Conservation (phyloP, 371 early-diverging fungal species). For the Apophysomyces variabilis region DNA sequence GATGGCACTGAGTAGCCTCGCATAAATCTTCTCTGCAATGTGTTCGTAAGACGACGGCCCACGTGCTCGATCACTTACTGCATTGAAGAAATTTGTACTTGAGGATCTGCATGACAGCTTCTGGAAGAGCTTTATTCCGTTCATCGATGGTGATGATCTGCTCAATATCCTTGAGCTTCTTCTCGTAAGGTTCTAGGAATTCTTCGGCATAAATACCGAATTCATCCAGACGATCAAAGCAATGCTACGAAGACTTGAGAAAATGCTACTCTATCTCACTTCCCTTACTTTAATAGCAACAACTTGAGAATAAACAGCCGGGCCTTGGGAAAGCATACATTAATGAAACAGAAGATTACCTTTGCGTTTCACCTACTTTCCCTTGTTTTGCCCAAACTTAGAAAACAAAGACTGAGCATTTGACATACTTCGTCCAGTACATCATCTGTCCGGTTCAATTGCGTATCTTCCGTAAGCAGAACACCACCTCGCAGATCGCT, state of each 20-base stretch:
- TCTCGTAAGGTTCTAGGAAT: slow-evolving; percentile 41
- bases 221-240: slow-evolving; percentile 70
- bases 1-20: slow-evolving; percentile 38
- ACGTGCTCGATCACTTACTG: slow-evolving; percentile 31
- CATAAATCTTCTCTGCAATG: slow-evolving; percentile 34
- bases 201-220: slow-evolving; percentile 69
- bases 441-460: slow-evolving; percentile 69
- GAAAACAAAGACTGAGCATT: slow-evolving; percentile 76
- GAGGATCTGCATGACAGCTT: slow-evolving; percentile 39
- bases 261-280: background rate
- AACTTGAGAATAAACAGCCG: slow-evolving; percentile 80
- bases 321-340: slow-evolving; percentile 30
- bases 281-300: slow-evolving; percentile 75
- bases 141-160: slow-evolving; percentile 36
- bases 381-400: slow-evolving; percentile 76
- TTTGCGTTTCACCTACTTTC: slow-evolving; percentile 51
- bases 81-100: slow-evolving; percentile 44
- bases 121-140: slow-evolving; percentile 29
- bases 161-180: slow-evolving; percentile 45
- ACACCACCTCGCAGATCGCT: slow-evolving; percentile 31
- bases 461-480: slow-evolving; percentile 25
- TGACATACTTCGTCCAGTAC: slow-evolving; percentile 79
- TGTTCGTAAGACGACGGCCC: too few species aligned
- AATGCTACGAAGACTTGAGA: slow-evolving; percentile 56
- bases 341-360: too few species aligned